Evolutionary conservation across 371 early-diverging fungal species (phyloP).

Genomic region (Sporodiniella umbellata): DNA sequence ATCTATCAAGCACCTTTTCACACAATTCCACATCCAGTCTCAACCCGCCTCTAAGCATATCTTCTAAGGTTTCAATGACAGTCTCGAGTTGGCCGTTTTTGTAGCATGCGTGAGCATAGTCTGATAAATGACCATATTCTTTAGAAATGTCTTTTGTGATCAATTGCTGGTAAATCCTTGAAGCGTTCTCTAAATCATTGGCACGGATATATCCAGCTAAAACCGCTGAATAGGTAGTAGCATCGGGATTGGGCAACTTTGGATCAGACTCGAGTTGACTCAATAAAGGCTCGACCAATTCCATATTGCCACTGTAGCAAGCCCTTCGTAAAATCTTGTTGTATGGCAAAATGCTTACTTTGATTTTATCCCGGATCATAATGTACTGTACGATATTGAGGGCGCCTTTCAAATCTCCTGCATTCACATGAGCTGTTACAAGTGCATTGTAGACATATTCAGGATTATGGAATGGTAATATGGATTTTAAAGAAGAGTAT

Average conservation of each 20-base stretch:
- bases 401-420: constrained; percentile 38
- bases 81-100: constrained; percentile 18
- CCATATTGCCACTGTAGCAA: constrained; percentile 28
- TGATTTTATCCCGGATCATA: constrained; percentile 32
- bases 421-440: constrained; percentile 42
- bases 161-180: constrained; percentile 24
- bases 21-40: constrained; percentile 21
- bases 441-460: constrained; percentile 41
- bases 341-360: constrained; percentile 33
- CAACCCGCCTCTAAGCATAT: constrained; percentile 26
- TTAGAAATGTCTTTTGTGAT: constrained; percentile 23
- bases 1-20: constrained; percentile 16
- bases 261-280: constrained; percentile 18
- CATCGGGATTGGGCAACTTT: constrained; percentile 33
- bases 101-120: constrained; percentile 32
- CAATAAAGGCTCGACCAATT: constrained; percentile 22
- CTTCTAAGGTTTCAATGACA: constrained; percentile 16
- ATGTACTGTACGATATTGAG: constrained; percentile 36
- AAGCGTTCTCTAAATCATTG: constrained; percentile 32
- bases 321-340: constrained; percentile 36
- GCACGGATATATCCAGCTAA: constrained; percentile 28
- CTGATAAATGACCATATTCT: constrained; percentile 37
- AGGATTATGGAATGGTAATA: constrained; percentile 31
- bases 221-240: constrained; percentile 35
- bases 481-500: constrained; percentile 24